phyloP scores from a whole-genome alignment of 1,284 basidiomycete genomes.

The Ustilago sp. region DNA sequence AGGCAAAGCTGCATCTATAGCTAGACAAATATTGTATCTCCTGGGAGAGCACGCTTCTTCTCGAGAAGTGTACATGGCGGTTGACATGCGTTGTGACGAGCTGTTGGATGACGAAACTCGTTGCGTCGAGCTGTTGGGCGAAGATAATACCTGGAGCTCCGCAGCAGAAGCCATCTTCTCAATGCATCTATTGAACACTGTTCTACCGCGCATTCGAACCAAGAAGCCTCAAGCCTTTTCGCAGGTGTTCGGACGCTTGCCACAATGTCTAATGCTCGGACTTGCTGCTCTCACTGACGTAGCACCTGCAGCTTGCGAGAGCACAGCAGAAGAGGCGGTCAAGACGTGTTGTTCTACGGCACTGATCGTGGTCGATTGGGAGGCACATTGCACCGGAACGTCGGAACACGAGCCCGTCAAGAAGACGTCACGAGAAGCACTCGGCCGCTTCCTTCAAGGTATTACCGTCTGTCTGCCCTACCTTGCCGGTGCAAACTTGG shows the following conservation, averaged over 20 bases:
- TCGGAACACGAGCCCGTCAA: slow-evolving; percentile 24
- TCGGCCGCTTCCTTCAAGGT: slow-evolving; percentile 35
- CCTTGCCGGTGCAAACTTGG: slow-evolving; percentile 24
- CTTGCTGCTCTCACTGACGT: slow-evolving; percentile 13
- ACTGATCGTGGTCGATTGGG: slow-evolving; percentile 46
- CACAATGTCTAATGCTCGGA: slow-evolving; percentile 42
- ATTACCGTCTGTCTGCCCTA: slow-evolving; percentile 42
- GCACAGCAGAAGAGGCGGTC: slow-evolving; percentile 26
- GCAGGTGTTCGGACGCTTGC: slow-evolving; percentile 46
- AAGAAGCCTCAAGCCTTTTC: slow-evolving; percentile 58
- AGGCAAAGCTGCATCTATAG: slow-evolving; percentile 16
- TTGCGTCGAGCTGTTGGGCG: slow-evolving; percentile 8
- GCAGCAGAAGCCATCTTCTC: slow-evolving; percentile 35
- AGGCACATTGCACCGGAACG: slow-evolving; percentile 25
- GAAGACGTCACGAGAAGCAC: slow-evolving; percentile 37
- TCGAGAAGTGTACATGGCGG: slow-evolving; percentile 60
- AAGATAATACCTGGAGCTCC: slow-evolving; percentile 17
- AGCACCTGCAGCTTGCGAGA: slow-evolving; percentile 7
- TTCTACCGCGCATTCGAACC: slow-evolving; percentile 59
- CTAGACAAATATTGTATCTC: slow-evolving; percentile 36
- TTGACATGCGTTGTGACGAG: slow-evolving; percentile 54
- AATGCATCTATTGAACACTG: slow-evolving; percentile 38
- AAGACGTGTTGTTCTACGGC: slow-evolving; percentile 37
- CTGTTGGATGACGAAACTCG: slow-evolving; percentile 23
- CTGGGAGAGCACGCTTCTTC: slow-evolving; percentile 49